Conservation (phyloP, 495 filamentous ascomycete genomes). For the Annulohypoxylon stygium region DNA sequence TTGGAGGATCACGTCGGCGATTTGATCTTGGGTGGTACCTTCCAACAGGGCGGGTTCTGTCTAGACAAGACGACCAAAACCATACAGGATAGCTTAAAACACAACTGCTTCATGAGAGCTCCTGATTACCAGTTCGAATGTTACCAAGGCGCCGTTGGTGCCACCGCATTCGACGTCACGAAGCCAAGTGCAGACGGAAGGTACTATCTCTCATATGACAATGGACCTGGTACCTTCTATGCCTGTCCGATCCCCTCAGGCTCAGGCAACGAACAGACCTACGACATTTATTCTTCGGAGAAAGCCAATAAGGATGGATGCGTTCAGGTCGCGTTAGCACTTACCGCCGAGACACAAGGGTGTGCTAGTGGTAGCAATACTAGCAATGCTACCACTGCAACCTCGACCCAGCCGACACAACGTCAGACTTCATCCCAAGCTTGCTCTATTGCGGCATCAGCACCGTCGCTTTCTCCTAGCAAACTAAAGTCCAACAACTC, state of each 20-base stretch:
- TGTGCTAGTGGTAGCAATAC: constrained; percentile 28
- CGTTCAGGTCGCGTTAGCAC: constrained; percentile 37
- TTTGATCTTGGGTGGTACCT: constrained; percentile 46
- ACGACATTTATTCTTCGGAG: constrained; percentile 43
- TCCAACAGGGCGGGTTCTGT: constrained; percentile 50
- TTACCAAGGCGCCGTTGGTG: constrained; percentile 44
- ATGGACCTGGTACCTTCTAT: constrained; percentile 37
- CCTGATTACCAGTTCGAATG: constrained; percentile 49
- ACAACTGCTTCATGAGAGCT: constrained; percentile 50
- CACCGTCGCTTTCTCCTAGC: constrained; percentile 46
- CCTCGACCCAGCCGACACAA: background rate
- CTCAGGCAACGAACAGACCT: constrained; percentile 26
- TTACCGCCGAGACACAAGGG: constrained; percentile 32
- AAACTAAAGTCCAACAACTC: constrained; percentile 30
- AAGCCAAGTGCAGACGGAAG: constrained; percentile 20
- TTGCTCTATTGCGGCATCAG: constrained; percentile 43
- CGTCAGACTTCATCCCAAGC: constrained; percentile 28
- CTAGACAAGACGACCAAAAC: constrained; percentile 44
- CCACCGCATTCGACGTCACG: constrained; percentile 41
- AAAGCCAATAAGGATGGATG: constrained; percentile 38
- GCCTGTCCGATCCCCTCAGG: constrained; percentile 38
- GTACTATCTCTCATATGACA: constrained; percentile 45
- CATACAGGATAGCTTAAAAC: constrained; percentile 44
- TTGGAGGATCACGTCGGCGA: constrained; percentile 46
- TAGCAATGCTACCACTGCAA: constrained; percentile 14